Percentiles rank a stretch among this genome's conserved stretches.
Evolutionary conservation across 805 yeast species (phyloP).

Genomic region (Sugiyamaella valdiviana): DNA sequence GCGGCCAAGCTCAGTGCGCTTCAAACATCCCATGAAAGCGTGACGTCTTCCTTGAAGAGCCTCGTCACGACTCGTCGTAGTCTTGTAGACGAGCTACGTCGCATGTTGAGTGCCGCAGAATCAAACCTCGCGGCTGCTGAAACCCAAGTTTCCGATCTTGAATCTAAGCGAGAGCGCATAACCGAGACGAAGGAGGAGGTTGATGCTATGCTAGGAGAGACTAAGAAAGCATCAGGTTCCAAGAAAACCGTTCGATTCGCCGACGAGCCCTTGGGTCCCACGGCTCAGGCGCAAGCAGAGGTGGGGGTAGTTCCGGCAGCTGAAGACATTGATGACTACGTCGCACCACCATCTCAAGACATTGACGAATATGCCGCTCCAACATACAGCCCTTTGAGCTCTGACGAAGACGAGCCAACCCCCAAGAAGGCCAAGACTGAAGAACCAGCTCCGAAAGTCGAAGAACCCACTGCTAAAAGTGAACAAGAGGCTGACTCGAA

Average conservation of each 20-base stretch:
- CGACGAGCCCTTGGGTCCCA: background rate
- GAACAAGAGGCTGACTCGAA: constrained; percentile 22
- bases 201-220: constrained; percentile 13
- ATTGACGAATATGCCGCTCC: constrained; percentile 19
- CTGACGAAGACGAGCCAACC: constrained; percentile 40
- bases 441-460: constrained; percentile 28
- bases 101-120: constrained; percentile 26
- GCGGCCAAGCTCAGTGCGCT: constrained; percentile 25
- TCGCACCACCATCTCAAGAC: too few species aligned
- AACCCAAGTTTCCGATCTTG: constrained; percentile 26
- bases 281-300: constrained; percentile 1
- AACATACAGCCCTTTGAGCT: constrained; percentile 21
- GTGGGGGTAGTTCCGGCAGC: background rate
- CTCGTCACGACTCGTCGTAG: constrained; percentile 23
- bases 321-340: background rate
- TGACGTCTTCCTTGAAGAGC: constrained; percentile 24
- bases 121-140: constrained; percentile 25
- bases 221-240: background rate
- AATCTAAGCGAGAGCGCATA: constrained; percentile 26
- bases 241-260: background rate
- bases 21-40: constrained; percentile 22
- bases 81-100: constrained; percentile 27
- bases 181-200: constrained; percentile 19
- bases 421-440: constrained; percentile 28
- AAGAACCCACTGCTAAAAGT: too few species aligned